Percentiles rank a stretch among this genome's conserved stretches.
phyloP scores from a whole-genome alignment of 768 basidiomycete genomes.

The Tulasnella calospora region DNA sequence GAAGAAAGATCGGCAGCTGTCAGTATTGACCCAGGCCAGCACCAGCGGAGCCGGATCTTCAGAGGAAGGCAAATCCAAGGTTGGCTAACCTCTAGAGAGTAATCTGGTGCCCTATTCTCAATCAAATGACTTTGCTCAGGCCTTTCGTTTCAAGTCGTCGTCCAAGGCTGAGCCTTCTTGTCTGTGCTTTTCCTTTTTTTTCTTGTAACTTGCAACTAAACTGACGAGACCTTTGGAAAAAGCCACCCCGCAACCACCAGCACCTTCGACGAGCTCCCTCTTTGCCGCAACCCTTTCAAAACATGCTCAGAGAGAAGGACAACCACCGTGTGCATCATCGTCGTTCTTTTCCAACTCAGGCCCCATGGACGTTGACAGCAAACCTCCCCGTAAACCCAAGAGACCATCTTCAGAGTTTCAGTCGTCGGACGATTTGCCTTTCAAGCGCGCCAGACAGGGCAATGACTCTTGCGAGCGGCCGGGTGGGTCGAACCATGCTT shows the following conservation, averaged over 20 bases:
- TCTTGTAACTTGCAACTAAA: not conserved
- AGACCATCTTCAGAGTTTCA: conserved; percentile 4
- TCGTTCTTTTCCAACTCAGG: not conserved
- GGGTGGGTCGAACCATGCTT: not conserved
- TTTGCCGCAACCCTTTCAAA: not conserved
- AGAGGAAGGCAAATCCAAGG: not conserved
- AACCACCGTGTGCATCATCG: not conserved
- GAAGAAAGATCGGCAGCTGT: not conserved
- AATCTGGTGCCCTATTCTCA: not conserved
- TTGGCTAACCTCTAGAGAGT: not conserved
- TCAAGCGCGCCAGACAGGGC: not conserved
- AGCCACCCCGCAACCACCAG: not conserved
- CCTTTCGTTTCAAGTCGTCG: conserved; percentile 8
- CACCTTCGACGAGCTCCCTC: not conserved
- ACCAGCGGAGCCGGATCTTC: not conserved
- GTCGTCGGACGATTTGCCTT: not conserved
- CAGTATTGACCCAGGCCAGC: not conserved
- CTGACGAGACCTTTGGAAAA: not conserved
- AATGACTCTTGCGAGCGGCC: not conserved
- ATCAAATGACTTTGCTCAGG: not conserved
- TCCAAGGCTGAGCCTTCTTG: not conserved
- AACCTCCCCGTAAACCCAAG: not conserved
- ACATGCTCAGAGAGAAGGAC: not conserved
- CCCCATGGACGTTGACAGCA: not conserved
- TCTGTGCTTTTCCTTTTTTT: not conserved